Conservation (phyloP, 768 basidiomycete genomes). For the Lactifluus piperatus region DNA sequence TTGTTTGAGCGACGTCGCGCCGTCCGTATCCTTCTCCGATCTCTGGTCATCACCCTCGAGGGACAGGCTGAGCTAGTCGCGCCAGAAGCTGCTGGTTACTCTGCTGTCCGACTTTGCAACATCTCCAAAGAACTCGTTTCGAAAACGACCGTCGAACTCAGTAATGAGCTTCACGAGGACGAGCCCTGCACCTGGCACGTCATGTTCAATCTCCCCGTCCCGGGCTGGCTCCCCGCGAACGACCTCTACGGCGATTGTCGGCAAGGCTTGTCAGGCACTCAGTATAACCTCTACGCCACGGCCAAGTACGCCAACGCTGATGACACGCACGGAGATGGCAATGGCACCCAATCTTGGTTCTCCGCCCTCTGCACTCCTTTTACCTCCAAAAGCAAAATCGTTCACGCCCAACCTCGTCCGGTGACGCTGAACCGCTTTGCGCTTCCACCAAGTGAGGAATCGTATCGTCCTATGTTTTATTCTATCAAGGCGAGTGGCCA, state of each 20-base stretch:
- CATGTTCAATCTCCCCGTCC: slow-evolving; percentile 74
- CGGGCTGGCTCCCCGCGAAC: slow-evolving; percentile 80
- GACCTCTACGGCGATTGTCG: slow-evolving; percentile 33
- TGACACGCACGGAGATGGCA: slow-evolving; percentile 23
- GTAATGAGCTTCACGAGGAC: slow-evolving; percentile 56
- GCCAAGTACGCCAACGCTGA: slow-evolving; percentile 48
- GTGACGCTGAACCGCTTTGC: slow-evolving; percentile 50
- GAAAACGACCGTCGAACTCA: slow-evolving; percentile 47
- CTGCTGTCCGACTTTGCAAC: slow-evolving; percentile 56
- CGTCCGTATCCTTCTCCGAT: slow-evolving; percentile 50
- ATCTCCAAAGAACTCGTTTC: slow-evolving; percentile 55
- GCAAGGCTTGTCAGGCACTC: slow-evolving; percentile 42
- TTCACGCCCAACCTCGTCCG: slow-evolving; percentile 32
- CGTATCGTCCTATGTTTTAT: slow-evolving; percentile 32
- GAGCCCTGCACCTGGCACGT: slow-evolving; percentile 64
- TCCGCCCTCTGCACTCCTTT: slow-evolving; percentile 49
- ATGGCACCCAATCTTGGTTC: slow-evolving; percentile 34
- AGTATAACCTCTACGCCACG: slow-evolving; percentile 59
- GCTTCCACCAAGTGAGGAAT: slow-evolving; percentile 28
- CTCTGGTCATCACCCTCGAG: slow-evolving; percentile 71
- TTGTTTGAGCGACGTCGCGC: slow-evolving; percentile 47
- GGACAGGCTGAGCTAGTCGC: slow-evolving; percentile 75
- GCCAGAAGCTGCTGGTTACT: slow-evolving; percentile 55
- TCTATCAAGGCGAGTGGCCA: slow-evolving; percentile 20
- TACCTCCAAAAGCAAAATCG: slow-evolving; percentile 35